Percentiles rank a stretch among this genome's conserved stretches.
Evolutionary conservation across 116 monocot species (phyloP).

Genomic region (Dioscorea cayenensis): DNA sequence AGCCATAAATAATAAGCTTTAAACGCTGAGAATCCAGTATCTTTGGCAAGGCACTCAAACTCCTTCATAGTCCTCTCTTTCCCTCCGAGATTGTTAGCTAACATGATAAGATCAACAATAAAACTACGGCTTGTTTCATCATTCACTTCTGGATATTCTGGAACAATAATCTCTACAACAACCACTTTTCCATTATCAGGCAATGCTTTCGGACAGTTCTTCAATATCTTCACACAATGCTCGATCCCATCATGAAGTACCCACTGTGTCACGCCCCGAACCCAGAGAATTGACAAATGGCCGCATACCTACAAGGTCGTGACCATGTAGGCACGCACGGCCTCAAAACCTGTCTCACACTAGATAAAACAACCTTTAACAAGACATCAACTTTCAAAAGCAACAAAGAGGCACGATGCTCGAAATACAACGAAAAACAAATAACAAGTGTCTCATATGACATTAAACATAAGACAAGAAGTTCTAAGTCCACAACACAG

Average conservation of each 20-base stretch:
- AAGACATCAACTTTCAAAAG: no score
- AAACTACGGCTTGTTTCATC: background rate
- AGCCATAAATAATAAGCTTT: background rate
- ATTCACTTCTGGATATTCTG: constrained; percentile 6
- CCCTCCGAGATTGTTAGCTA: constrained; percentile 16
- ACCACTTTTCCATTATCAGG: constrained; percentile 11
- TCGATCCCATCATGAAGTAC: constrained; percentile 19
- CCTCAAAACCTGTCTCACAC: no score
- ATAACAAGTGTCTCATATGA: no score
- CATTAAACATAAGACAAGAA: no score
- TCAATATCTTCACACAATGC: constrained; percentile 8
- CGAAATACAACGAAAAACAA: no score
- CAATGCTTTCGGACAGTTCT: constrained; percentile 14
- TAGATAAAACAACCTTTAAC: no score
- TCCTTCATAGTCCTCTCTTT: constrained; percentile 23
- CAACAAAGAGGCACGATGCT: no score
- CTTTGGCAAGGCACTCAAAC: constrained; percentile 10
- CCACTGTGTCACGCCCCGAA: no score
- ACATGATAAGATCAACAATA: constrained; percentile 19
- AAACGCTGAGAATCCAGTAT: constrained; percentile 8
- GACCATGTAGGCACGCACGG: no score
- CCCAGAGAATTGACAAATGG: no score
- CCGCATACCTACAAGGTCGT: no score
- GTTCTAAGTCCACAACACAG: no score
- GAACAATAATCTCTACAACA: constrained; percentile 10